Base-by-base conservation (phyloP, 139 green algal genomes). In the Asterochloris erici region DNA sequence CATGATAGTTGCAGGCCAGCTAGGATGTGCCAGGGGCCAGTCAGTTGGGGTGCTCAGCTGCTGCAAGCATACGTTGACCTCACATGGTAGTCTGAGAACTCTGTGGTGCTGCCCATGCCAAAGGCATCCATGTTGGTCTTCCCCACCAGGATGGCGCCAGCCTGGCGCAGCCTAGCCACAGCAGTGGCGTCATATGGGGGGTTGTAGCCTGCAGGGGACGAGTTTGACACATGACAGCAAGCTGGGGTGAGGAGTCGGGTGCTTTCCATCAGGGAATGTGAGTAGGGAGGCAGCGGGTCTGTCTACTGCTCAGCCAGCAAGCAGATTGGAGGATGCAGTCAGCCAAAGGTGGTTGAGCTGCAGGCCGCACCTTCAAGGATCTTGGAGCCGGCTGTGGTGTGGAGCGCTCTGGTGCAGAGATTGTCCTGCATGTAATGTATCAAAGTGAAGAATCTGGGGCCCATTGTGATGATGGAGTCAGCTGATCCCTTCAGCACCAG, bases 81-180 rank as follows among this genome's bases (percentile, higher is more conserved):
- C 11, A 95, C 93, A 87, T 98, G 90, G 86, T 92, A 98, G 0
- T 90, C 92, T 0, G 91, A 97, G 83, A 93, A 94, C 81, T 99
- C 97, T 9, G 94, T 98, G 23, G 87, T 95, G 90, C 86, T 95
- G 69, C 97, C 97, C 97, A 99, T 99, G 74, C 96, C 96, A 84
- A 99, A 99, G 83, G 98, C 95, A 75, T 99, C 97, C 90, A 97
- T 92, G 90, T 99, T 99, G 19, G 94, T 97, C 87, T 99, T 99
- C 38, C 97, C 97, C 38, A 99, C 28, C 21, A 99, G 73, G 24
- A 99, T 82, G 6, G 93, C 95, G 0, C 96, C 97, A 38, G 92
- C 95, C 13, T 77, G 80, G 4, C 81, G 78, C 78, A 99, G 81
- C 24, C 88, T 88, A 0, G 87, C 86, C 14, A 96, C 92, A 6